These are phyloP conservation scores for Malassezia globosa DNA, from an alignment of 1,284 basidiomycete species.

Conservation along the genomic window DNA sequence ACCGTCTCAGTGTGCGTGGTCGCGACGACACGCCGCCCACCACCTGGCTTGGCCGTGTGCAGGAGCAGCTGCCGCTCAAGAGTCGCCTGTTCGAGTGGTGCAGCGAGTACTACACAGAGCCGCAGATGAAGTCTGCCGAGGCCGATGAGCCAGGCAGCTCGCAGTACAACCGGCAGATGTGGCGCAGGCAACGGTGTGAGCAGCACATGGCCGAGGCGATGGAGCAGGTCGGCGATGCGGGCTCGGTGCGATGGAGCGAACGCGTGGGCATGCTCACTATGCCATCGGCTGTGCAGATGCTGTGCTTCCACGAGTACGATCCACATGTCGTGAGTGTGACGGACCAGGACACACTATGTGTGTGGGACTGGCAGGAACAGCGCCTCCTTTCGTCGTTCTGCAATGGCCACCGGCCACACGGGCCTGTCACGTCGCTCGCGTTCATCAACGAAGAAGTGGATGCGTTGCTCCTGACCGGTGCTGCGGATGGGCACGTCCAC, in stretches of 20 bases:
- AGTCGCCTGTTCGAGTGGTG: conserved; percentile 92
- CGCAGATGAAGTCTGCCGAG: conserved; percentile 69
- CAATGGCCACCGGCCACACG: conserved; percentile 73
- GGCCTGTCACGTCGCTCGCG: conserved; percentile 74
- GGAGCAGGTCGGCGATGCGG: conserved; percentile 59
- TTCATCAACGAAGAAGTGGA: conserved; percentile 94
- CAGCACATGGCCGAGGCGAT: conserved; percentile 61
- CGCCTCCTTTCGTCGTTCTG: conserved; percentile 69
- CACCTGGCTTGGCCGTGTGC: conserved; percentile 44
- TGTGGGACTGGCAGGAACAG: conserved; percentile 85
- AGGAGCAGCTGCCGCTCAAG: conserved; percentile 65
- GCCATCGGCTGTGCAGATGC: conserved; percentile 51
- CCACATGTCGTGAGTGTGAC: conserved; percentile 75
- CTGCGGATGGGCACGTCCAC: conserved; percentile 81
- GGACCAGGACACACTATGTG: conserved; percentile 74
- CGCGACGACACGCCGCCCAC: conserved; percentile 13
- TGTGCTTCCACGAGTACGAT: conserved; percentile 79
- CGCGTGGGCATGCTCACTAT: conserved; percentile 65
- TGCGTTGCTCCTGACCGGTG: conserved; percentile 75
- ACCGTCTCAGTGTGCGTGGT: conserved; percentile 27
- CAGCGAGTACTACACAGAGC: conserved; percentile 92
- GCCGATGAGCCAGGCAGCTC: conserved; percentile 86
- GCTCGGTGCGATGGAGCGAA: conserved; percentile 65
- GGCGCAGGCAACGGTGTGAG: conserved; percentile 85
- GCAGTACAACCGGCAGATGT: conserved; percentile 88